These are phyloP conservation scores for Trypanosoma mega DNA, from an alignment of 208 protist genomes.

Conservation along the genomic window DNA sequence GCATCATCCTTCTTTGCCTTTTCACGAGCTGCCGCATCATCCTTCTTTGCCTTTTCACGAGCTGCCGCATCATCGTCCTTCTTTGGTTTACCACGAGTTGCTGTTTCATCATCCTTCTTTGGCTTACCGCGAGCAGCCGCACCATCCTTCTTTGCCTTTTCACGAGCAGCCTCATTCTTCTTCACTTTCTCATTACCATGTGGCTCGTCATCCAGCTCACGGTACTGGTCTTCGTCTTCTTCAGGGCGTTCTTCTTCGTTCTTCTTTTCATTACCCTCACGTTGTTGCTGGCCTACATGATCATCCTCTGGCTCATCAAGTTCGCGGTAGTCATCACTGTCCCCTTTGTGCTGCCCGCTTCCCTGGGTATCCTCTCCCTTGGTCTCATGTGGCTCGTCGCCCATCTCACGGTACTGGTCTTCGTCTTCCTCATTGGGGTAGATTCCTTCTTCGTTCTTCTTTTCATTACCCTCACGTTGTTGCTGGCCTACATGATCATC, in stretches of 20 bases:
- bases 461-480: not conserved
- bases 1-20: not conserved
- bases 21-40: not conserved
- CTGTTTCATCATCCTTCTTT: constrained; percentile 9
- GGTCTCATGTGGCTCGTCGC: not conserved
- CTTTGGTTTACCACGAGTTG: constrained; percentile 8
- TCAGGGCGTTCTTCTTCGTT: constrained; percentile 7
- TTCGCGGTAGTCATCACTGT: constrained; percentile 17
- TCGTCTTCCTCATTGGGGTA: constrained; percentile 2
- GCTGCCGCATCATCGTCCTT: constrained; percentile 7
- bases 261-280: not conserved
- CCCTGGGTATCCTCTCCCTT: not conserved
- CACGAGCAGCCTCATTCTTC: not conserved
- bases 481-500: constrained; percentile 4
- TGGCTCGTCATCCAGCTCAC: not conserved
- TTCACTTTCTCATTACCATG: constrained; percentile 19
- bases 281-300: constrained; percentile 12
- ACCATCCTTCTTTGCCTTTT: constrained; percentile 19
- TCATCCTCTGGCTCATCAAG: constrained; percentile 3
- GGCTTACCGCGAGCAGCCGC: not conserved
- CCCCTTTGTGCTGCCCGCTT: not conserved
- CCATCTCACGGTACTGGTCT: constrained; percentile 6
- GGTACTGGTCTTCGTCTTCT: constrained; percentile 6
- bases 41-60: not conserved
- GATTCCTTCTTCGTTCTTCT: constrained; percentile 3